Evolutionary conservation across 768 basidiomycete species (phyloP).

Genomic region (Cubamyces lactineus): DNA sequence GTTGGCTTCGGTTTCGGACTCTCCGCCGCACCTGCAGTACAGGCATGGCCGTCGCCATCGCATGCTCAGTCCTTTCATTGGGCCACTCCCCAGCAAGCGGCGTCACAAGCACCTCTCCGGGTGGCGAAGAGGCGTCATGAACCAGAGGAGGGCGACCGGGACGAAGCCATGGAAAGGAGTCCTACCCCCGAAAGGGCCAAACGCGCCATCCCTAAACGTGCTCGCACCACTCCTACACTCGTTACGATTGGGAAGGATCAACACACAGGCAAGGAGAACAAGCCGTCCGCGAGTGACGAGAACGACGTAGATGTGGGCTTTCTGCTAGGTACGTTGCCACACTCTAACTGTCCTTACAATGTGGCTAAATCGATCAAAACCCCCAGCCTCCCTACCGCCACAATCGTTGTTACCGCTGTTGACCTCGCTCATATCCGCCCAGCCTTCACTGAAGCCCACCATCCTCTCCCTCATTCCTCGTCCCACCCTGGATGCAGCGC

Average conservation of each 20-base stretch:
- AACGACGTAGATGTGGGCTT: slow-evolving; percentile 81
- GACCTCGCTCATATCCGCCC: slow-evolving; percentile 63
- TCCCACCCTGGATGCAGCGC: slow-evolving; percentile 77
- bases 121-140: slow-evolving; percentile 69
- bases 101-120: slow-evolving; percentile 48
- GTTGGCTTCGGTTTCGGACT: slow-evolving; percentile 79
- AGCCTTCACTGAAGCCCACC: slow-evolving; percentile 71
- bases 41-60: slow-evolving; percentile 49
- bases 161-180: slow-evolving; percentile 83
- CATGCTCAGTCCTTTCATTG: slow-evolving; percentile 42
- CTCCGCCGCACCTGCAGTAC: slow-evolving; percentile 47
- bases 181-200: slow-evolving; percentile 82
- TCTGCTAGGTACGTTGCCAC: slow-evolving; percentile 62
- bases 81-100: slow-evolving; percentile 50
- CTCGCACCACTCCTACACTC: slow-evolving; percentile 46
- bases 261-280: slow-evolving; percentile 52
- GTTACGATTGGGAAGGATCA: slow-evolving; percentile 40
- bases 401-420: slow-evolving; percentile 77
- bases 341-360: not conserved
- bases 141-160: slow-evolving; percentile 65
- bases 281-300: slow-evolving; percentile 45
- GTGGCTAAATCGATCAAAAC: slow-evolving; percentile 22
- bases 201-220: slow-evolving; percentile 69
- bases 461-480: slow-evolving; percentile 81
- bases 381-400: slow-evolving; percentile 75